phyloP scores from a whole-genome alignment of 768 basidiomycete genomes.

The Tulasnella sp. region DNA sequence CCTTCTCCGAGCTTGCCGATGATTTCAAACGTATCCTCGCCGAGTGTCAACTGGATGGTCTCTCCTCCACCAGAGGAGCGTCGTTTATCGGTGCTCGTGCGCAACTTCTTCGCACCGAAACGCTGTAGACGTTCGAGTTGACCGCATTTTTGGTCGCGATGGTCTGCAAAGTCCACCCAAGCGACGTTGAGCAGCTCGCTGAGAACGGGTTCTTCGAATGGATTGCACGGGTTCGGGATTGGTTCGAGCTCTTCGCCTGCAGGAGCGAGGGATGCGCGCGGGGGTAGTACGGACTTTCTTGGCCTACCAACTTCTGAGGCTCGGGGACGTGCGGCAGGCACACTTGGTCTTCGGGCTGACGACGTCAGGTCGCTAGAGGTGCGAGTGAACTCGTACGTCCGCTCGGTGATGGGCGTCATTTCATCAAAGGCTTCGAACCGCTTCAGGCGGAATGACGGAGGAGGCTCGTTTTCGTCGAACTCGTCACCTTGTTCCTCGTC shows the following conservation, averaged over 20 bases:
- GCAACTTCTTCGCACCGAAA: slow-evolving; percentile 37
- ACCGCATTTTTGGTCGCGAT: slow-evolving; percentile 27
- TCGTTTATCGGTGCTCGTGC: slow-evolving; percentile 17
- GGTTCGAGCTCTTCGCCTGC: slow-evolving; percentile 18
- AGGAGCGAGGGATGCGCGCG: slow-evolving; percentile 5
- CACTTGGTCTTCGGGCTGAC: neutral
- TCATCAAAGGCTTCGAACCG: slow-evolving; percentile 76
- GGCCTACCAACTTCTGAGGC: slow-evolving; percentile 5
- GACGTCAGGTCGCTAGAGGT: slow-evolving; percentile 21
- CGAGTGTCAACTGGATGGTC: slow-evolving; percentile 47
- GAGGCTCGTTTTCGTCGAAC: slow-evolving; percentile 29
- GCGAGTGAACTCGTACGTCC: slow-evolving; percentile 74
- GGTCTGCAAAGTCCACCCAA: slow-evolving; percentile 24
- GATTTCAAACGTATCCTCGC: slow-evolving; percentile 54
- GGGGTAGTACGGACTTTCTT: neutral
- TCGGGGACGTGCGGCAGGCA: slow-evolving; percentile 16
- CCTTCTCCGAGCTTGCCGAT: slow-evolving; percentile 91
- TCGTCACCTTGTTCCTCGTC: slow-evolving; percentile 17
- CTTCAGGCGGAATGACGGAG: slow-evolving; percentile 37
- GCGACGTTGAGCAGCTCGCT: slow-evolving; percentile 39
- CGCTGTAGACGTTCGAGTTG: slow-evolving; percentile 63
- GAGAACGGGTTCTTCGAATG: slow-evolving; percentile 58
- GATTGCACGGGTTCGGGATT: slow-evolving; percentile 72
- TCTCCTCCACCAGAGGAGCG: slow-evolving; percentile 18
- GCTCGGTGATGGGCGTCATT: slow-evolving; percentile 96